These are phyloP conservation scores for Suillus paluster DNA, from an alignment of 768 basidiomycete species.

Conservation along the genomic window DNA sequence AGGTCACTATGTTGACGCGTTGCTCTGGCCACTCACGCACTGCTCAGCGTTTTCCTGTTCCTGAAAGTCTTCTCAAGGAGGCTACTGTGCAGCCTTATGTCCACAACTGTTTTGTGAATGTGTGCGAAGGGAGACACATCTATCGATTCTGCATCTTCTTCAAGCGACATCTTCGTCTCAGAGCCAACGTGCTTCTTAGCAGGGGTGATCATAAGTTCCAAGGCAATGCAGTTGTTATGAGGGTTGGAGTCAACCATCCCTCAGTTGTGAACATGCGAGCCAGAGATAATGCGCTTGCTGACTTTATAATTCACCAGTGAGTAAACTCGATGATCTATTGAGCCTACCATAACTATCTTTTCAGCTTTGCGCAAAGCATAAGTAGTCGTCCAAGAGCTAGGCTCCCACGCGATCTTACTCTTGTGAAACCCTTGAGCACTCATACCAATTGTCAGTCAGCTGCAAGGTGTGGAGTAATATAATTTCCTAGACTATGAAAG, in stretches of 20 bases:
- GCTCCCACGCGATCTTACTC: neutral
- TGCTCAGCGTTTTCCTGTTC: constrained; percentile 5
- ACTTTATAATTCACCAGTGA: constrained; percentile 14
- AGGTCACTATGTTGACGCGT: constrained; percentile 4
- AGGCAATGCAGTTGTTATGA: constrained; percentile 11
- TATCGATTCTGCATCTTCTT: constrained; percentile 14
- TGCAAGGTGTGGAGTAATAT: neutral
- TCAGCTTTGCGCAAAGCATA: constrained; percentile 6
- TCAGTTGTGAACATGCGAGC: constrained; percentile 14
- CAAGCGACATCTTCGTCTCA: constrained; percentile 12
- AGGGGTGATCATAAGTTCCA: neutral
- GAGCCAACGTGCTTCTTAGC: constrained; percentile 2
- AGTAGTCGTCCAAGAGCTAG: neutral
- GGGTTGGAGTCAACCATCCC: neutral
- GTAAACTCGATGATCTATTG: neutral
- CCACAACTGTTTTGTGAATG: constrained; percentile 11
- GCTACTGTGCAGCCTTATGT: constrained; percentile 10
- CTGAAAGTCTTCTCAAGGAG: constrained; percentile 11
- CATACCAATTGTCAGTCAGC: neutral
- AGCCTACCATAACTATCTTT: constrained; percentile 6
- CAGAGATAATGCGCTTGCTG: constrained; percentile 5
- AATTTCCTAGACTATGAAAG: no score
- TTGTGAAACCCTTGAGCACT: neutral
- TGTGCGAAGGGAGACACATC: constrained; percentile 3
- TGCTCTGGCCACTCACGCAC: neutral